These are phyloP conservation scores for Erodium texanum DNA, from an alignment of 441 rosid species.

Conservation along the genomic window DNA sequence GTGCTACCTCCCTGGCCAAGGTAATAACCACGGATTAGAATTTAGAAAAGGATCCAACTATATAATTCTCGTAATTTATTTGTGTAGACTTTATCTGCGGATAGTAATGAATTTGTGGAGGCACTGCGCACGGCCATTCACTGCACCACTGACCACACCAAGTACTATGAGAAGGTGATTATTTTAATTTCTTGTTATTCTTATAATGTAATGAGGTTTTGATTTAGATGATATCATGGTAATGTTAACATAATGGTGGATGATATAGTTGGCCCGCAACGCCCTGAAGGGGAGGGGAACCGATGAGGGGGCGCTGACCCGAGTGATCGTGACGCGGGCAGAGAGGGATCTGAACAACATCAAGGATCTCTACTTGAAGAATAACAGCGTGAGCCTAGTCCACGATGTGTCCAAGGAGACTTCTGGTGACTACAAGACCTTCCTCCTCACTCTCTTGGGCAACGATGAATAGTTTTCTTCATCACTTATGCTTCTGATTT, in stretches of 20 bases:
- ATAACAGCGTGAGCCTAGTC: slow-evolving; percentile 43
- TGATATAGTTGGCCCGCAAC: slow-evolving; percentile 17
- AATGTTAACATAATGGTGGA: too few relatives aligned
- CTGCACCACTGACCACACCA: slow-evolving; percentile 34
- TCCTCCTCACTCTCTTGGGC: slow-evolving; percentile 50
- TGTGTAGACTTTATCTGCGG: too few relatives aligned
- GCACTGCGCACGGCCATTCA: slow-evolving; percentile 37
- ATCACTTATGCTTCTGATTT: too few relatives aligned
- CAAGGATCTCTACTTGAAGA: slow-evolving; percentile 47
- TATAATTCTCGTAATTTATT: too few relatives aligned
- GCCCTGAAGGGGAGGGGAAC: slow-evolving; percentile 38
- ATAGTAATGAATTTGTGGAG: slow-evolving; percentile 16
- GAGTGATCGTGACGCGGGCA: slow-evolving; percentile 50
- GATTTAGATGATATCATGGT: too few relatives aligned
- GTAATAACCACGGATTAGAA: too few relatives aligned
- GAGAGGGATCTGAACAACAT: slow-evolving; percentile 25
- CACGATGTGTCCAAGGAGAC: slow-evolving; percentile 45
- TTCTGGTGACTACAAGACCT: slow-evolving; percentile 43
- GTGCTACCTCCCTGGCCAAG: slow-evolving; percentile 33
- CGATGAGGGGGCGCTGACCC: slow-evolving; percentile 52
- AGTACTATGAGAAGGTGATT: slow-evolving; percentile 49
- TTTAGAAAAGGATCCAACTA: too few relatives aligned
- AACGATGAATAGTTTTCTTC: slow-evolving; percentile 20
- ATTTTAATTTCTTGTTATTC: too few relatives aligned
- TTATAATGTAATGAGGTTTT: too few relatives aligned